Conservation (phyloP, 2,329 filamentous ascomycete species). For the Penicillium sp. region DNA sequence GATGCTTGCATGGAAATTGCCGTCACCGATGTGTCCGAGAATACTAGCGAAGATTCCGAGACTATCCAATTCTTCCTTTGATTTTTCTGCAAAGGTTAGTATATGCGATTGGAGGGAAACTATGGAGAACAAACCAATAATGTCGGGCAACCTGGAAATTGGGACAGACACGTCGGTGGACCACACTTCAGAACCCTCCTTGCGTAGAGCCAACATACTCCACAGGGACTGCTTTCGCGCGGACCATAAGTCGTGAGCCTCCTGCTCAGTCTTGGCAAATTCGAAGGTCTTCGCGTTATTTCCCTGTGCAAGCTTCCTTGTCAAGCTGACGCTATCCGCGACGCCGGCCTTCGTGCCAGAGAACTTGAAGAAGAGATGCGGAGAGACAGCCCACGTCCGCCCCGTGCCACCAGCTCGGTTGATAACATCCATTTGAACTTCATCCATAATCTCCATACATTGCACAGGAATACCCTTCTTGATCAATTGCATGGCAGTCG, state of each 20-base stretch:
- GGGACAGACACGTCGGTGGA: constrained; percentile 59
- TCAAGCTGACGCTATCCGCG: constrained; percentile 66
- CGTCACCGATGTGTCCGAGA: constrained; percentile 84
- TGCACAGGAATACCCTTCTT: constrained; percentile 61
- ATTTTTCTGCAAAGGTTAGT: constrained; percentile 57
- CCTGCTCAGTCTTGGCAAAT: constrained; percentile 51
- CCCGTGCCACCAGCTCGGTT: constrained; percentile 60
- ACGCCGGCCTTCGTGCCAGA: constrained; percentile 74
- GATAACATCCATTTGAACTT: constrained; percentile 61
- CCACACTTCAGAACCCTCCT: constrained; percentile 56
- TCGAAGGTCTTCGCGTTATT: constrained; percentile 55
- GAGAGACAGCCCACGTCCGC: constrained; percentile 40
- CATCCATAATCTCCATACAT: constrained; percentile 60
- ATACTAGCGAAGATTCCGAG: constrained; percentile 82
- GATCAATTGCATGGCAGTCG: constrained; percentile 60
- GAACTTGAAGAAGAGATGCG: constrained; percentile 52
- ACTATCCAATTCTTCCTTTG: constrained; percentile 82
- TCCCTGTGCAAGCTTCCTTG: constrained; percentile 60
- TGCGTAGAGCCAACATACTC: constrained; percentile 55
- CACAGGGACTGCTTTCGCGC: constrained; percentile 58
- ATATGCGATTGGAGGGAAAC: background rate
- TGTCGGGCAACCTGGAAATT: constrained; percentile 57
- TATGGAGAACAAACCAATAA: constrained; percentile 47
- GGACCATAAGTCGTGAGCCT: constrained; percentile 55
- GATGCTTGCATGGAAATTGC: constrained; percentile 91